Conservation (phyloP, 257 asterid genomes). For the Scutellaria galericulata region DNA sequence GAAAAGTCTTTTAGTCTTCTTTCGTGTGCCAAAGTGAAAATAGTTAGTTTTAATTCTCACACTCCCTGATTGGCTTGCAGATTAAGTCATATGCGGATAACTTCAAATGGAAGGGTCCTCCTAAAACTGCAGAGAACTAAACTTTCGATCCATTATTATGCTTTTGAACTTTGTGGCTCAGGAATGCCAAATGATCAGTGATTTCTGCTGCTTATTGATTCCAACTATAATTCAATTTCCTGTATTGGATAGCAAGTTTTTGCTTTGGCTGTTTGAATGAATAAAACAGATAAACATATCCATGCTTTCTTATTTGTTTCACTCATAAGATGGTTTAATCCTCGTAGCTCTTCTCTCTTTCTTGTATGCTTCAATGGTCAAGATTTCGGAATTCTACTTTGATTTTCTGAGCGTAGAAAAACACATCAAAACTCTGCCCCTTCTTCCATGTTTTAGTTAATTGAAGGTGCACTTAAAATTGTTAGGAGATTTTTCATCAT, state of each 20-base stretch:
- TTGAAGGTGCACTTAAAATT: no score
- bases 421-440: background rate
- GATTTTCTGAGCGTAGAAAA: constrained; percentile 6
- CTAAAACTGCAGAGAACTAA: constrained; percentile 51
- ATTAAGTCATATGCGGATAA: constrained; percentile 86
- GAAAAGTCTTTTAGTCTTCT: background rate
- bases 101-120: constrained; percentile 98
- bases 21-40: background rate
- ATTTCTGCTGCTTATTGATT: constrained; percentile 18
- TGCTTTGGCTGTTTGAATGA: constrained; percentile 25
- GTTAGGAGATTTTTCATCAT: no score
- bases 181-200: constrained; percentile 6
- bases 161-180: constrained; percentile 1
- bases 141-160: constrained; percentile 13
- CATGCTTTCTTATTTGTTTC: background rate
- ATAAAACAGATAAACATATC: constrained; percentile 33
- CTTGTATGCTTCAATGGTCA: background rate
- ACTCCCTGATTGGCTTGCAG: constrained; percentile 46
- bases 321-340: background rate
- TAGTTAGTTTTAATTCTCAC: constrained; percentile 9
- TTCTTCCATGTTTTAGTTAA: background rate
- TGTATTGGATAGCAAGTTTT: constrained; percentile 15
- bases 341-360: constrained; percentile 9
- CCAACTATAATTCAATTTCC: constrained; percentile 28
- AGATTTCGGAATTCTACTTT: constrained; percentile 16